Conservation (phyloP, 2,329 filamentous ascomycete genomes). For the Epichloe baconii region DNA sequence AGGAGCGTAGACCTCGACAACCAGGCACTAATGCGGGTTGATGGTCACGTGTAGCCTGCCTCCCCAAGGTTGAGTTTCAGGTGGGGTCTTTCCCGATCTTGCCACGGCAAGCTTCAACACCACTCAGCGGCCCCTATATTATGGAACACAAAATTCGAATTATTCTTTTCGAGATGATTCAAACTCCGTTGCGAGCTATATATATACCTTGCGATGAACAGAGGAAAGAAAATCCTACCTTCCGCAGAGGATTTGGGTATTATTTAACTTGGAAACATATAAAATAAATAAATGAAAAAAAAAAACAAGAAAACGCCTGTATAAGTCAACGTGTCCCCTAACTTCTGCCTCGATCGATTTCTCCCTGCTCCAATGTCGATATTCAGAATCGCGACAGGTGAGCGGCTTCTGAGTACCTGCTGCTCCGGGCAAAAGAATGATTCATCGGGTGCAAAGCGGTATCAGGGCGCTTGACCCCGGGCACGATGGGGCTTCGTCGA, state of each 20-base stretch:
- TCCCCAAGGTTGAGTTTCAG: not conserved
- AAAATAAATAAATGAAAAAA: not conserved
- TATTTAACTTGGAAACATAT: not conserved
- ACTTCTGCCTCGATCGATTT: not conserved
- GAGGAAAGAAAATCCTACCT: not conserved
- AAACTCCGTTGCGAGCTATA: not conserved
- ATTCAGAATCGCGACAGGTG: conserved; percentile 34
- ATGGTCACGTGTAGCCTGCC: not conserved
- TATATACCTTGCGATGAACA: not conserved
- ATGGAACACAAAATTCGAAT: not conserved
- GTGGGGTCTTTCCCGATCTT: not conserved
- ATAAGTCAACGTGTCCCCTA: not conserved
- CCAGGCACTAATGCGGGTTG: not conserved
- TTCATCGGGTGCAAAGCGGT: conserved; percentile 45
- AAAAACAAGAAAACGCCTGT: not conserved
- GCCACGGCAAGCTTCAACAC: no score
- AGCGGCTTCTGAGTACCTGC: conserved; percentile 34
- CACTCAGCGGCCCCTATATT: no score
- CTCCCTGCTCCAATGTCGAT: not conserved
- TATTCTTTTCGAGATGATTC: not conserved
- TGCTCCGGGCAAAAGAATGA: conserved; percentile 18
- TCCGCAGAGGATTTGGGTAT: conserved; percentile 3
- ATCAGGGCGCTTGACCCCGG: conserved; percentile 40
- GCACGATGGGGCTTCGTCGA: conserved; percentile 41
- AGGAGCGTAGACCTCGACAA: not conserved